phyloP scores from a whole-genome alignment of 2,329 filamentous ascomycete species.

The Coniochaeta pulveracea region DNA sequence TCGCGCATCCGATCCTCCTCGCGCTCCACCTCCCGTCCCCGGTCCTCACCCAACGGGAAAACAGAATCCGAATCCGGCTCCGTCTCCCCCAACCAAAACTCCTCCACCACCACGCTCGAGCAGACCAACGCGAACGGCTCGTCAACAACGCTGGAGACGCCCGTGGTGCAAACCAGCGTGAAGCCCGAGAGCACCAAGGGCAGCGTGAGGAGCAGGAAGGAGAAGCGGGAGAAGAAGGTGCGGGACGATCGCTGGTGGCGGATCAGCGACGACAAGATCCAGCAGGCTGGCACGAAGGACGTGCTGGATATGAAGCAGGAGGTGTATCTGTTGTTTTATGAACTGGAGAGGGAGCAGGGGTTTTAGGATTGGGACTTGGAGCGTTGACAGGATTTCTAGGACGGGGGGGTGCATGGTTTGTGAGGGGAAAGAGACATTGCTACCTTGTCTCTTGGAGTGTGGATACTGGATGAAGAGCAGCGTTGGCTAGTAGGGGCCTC shows the following conservation, averaged over 20 bases:
- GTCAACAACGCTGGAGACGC: too few relatives aligned
- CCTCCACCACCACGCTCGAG: conserved; percentile 9
- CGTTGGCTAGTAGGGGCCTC: too few relatives aligned
- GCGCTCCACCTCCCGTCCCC: conserved; percentile 26
- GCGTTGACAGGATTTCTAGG: too few relatives aligned
- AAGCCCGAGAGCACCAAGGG: not conserved
- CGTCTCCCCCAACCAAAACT: not conserved
- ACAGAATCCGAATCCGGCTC: not conserved
- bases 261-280: conserved; percentile 93
- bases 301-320: conserved; percentile 90
- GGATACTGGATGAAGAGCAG: too few relatives aligned
- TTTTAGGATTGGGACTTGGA: too few relatives aligned
- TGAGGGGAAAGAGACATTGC: too few relatives aligned
- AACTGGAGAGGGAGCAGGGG: conserved; percentile 54
- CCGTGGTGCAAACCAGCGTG: conserved; percentile 6
- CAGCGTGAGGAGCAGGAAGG: too few relatives aligned
- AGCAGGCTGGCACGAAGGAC: conserved; percentile 85
- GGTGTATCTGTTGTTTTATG: conserved; percentile 94
- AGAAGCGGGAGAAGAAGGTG: conserved; percentile 35
- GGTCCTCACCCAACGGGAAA: conserved; percentile 15
- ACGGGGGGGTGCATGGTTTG: too few relatives aligned
- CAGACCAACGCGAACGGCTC: conserved; percentile 6
- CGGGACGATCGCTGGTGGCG: conserved; percentile 80
- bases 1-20: conserved; percentile 44
- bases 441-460: too few relatives aligned